These are phyloP conservation scores for Verticillium albo-atrum DNA, from an alignment of 2,329 filamentous ascomycete genomes.

Conservation along the genomic window DNA sequence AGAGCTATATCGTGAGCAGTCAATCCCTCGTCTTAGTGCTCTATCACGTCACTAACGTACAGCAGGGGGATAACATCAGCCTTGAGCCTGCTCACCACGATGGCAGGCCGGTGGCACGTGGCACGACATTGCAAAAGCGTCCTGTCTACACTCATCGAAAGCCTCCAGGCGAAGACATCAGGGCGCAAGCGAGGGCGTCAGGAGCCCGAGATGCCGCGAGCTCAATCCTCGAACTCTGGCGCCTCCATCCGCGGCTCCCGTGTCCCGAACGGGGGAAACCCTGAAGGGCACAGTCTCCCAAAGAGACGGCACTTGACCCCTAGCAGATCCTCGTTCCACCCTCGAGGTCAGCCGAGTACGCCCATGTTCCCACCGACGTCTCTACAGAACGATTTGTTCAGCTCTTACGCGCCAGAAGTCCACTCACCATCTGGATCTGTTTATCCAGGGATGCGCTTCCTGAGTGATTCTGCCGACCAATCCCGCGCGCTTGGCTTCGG, in stretches of 20 bases:
- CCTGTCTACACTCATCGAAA: slow-evolving; percentile 1
- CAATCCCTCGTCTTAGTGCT: not conserved
- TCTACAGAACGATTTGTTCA: not conserved
- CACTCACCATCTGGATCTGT: not conserved
- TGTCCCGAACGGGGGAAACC: not conserved
- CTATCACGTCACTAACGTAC: not conserved
- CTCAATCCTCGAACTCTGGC: not conserved
- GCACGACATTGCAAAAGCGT: slow-evolving; percentile 8
- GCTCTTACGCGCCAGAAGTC: not conserved
- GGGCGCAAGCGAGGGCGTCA: not conserved
- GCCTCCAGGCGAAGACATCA: not conserved
- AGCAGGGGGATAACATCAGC: slow-evolving; percentile 1
- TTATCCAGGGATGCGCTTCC: not conserved
- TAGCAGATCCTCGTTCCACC: not conserved
- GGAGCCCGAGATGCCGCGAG: not conserved
- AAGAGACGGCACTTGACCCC: not conserved
- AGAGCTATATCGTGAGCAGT: slow-evolving; percentile 1
- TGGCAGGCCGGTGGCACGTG: slow-evolving; percentile 5
- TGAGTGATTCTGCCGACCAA: not conserved
- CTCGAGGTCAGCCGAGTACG: not conserved
- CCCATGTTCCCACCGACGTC: not conserved
- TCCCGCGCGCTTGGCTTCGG: not conserved
- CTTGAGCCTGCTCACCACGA: not conserved
- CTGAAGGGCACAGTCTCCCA: not conserved
- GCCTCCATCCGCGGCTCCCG: not conserved